Percentiles rank a stretch among this genome's conserved stretches.
phyloP scores from a whole-genome alignment of 768 basidiomycete genomes.

The Leccinum rimulosum region DNA sequence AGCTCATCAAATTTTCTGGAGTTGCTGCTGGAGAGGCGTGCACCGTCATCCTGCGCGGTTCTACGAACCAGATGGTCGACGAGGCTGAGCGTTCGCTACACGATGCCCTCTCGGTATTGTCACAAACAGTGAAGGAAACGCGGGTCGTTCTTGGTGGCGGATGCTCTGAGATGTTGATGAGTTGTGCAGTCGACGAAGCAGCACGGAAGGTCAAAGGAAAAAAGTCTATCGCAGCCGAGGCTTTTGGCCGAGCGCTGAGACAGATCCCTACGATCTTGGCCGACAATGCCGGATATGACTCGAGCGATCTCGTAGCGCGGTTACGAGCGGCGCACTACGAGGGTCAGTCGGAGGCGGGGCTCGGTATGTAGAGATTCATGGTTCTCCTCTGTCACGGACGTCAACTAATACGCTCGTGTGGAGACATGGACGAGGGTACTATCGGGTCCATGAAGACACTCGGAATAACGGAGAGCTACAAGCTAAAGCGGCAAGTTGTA shows the following conservation, averaged over 20 bases:
- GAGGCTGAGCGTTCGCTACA: slow-evolving; percentile 98
- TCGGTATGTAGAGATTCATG: slow-evolving; percentile 54
- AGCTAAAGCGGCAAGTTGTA: slow-evolving; percentile 94
- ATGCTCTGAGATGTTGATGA: slow-evolving; percentile 98
- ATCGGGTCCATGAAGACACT: slow-evolving; percentile 87
- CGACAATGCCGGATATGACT: slow-evolving; percentile 97
- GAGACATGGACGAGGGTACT: slow-evolving; percentile 85
- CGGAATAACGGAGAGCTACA: slow-evolving; percentile 95
- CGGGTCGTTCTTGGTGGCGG: slow-evolving; percentile 93
- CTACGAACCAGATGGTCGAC: slow-evolving; percentile 98
- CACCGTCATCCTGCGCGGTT: slow-evolving; percentile 95
- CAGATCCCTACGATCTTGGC: slow-evolving; percentile 97
- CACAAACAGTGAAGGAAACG: slow-evolving; percentile 97
- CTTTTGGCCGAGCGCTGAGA: slow-evolving; percentile 83
- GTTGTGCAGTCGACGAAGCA: slow-evolving; percentile 87
- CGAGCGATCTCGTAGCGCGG: slow-evolving; percentile 88
- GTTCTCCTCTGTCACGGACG: not conserved
- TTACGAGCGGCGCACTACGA: slow-evolving; percentile 94
- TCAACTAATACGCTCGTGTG: not conserved
- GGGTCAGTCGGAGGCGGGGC: slow-evolving; percentile 79
- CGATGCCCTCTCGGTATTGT: slow-evolving; percentile 95
- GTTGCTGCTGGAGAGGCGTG: slow-evolving; percentile 98
- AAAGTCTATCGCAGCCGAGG: slow-evolving; percentile 93
- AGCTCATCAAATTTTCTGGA: slow-evolving; percentile 99
- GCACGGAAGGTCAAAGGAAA: slow-evolving; percentile 86